These are phyloP conservation scores for Strobilomyces confusus DNA, from an alignment of 768 basidiomycete genomes.

Conservation along the genomic window DNA sequence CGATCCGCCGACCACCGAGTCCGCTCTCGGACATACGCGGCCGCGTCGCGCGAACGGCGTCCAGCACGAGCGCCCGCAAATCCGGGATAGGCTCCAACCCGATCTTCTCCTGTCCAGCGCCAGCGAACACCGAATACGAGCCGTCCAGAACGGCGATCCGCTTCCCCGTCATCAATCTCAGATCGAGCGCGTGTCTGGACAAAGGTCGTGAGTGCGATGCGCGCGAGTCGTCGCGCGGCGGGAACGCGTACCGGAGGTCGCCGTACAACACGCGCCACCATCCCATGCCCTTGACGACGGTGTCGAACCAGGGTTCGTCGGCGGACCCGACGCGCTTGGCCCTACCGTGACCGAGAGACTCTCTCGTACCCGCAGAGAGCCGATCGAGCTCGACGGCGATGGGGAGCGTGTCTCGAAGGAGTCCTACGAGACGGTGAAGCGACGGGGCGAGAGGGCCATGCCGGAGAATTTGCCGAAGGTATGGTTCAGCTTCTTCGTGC, in stretches of 20 bases:
- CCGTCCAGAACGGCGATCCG: slow-evolving; percentile 73
- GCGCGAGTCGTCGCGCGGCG: not conserved
- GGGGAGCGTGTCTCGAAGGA: slow-evolving; percentile 75
- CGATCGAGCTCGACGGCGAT: slow-evolving; percentile 68
- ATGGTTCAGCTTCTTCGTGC: slow-evolving; percentile 75
- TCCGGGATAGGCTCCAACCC: slow-evolving; percentile 59
- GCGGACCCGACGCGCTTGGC: slow-evolving; percentile 12
- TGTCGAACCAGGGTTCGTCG: slow-evolving; percentile 44
- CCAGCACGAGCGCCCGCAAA: slow-evolving; percentile 47
- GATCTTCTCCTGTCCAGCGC: slow-evolving; percentile 12
- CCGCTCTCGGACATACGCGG: slow-evolving; percentile 6
- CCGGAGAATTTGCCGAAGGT: slow-evolving; percentile 66
- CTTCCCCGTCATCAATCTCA: slow-evolving; percentile 65
- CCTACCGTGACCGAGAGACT: slow-evolving; percentile 3
- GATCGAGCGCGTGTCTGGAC: slow-evolving; percentile 70
- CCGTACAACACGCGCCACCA: slow-evolving; percentile 79
- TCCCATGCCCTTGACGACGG: slow-evolving; percentile 72
- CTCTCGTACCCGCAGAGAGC: slow-evolving; percentile 37
- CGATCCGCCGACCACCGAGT: slow-evolving; percentile 37
- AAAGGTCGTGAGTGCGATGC: not conserved
- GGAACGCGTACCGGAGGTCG: slow-evolving; percentile 48
- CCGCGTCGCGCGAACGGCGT: slow-evolving; percentile 40
- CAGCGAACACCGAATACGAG: slow-evolving; percentile 52
- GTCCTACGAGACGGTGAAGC: slow-evolving; percentile 59
- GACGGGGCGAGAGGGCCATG: slow-evolving; percentile 64